Evolutionary conservation across 306 rosid genomes (phyloP).

Genomic region (Vigna mungo): DNA sequence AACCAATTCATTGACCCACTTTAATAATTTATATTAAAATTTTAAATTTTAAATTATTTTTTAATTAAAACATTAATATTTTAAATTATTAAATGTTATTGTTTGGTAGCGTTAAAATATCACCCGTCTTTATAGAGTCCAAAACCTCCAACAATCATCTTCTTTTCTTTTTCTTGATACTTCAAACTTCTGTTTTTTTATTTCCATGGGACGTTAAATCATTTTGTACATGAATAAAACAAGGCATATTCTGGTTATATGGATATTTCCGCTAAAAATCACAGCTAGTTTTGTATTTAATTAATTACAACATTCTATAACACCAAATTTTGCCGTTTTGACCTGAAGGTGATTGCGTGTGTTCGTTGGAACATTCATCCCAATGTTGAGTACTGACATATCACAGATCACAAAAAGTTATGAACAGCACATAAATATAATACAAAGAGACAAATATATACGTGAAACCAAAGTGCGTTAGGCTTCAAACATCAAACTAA

Average conservation of each 20-base stretch:
- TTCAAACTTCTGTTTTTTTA: neutral
- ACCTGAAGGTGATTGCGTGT: neutral
- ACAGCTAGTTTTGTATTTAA: neutral
- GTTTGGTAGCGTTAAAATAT: no score
- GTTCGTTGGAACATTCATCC: neutral
- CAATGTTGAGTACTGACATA: neutral
- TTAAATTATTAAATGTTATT: no score
- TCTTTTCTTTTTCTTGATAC: neutral
- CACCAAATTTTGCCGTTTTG: neutral
- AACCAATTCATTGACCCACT: no score
- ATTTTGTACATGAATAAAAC: neutral
- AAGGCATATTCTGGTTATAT: neutral
- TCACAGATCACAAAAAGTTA: neutral
- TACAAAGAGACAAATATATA: neutral
- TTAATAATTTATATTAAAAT: no score
- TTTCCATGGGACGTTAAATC: neutral
- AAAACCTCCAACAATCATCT: neutral
- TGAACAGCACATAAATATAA: neutral
- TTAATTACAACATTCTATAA: neutral
- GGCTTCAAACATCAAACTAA: slow-evolving; percentile 29
- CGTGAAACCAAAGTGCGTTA: neutral
- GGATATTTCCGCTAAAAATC: neutral
- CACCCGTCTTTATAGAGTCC: no score
- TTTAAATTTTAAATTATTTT: no score
- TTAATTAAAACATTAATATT: no score